These are phyloP conservation scores for Cyberlindnera euphorbiiphila DNA, from an alignment of 805 yeast genomes.

Conservation along the genomic window DNA sequence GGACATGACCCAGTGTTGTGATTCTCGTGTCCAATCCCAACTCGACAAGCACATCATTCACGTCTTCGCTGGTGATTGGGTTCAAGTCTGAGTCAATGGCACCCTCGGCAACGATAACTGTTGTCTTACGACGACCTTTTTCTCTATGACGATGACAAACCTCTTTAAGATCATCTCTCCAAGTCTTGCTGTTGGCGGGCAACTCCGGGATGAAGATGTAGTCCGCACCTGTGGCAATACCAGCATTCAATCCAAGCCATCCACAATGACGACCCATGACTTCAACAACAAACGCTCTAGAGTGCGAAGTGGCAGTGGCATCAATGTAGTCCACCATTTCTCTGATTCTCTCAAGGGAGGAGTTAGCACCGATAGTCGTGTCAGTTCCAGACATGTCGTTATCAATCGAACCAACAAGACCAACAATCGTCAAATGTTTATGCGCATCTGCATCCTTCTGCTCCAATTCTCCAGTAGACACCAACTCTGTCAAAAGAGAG, in stretches of 20 bases:
- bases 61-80: slow-evolving; percentile 77
- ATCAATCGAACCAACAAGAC: slow-evolving; percentile 95
- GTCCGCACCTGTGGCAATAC: slow-evolving; percentile 95
- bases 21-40: slow-evolving; percentile 91
- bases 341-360: slow-evolving; percentile 89
- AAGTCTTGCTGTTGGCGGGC: slow-evolving; percentile 69
- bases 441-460: slow-evolving; percentile 55
- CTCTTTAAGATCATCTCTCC: slow-evolving; percentile 66
- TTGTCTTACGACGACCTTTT: slow-evolving; percentile 89
- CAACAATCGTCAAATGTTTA: slow-evolving; percentile 78
- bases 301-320: slow-evolving; percentile 95
- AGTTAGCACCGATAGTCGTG: slow-evolving; percentile 93
- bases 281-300: slow-evolving; percentile 95
- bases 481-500: slow-evolving; percentile 69
- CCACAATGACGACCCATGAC: slow-evolving; percentile 99
- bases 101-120: slow-evolving; percentile 97
- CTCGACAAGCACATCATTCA: slow-evolving; percentile 75
- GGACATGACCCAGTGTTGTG: slow-evolving; percentile 95
- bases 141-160: slow-evolving; percentile 71
- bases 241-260: slow-evolving; percentile 97
- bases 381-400: slow-evolving; percentile 98
- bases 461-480: slow-evolving; percentile 51
- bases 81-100: slow-evolving; percentile 80
- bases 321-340: slow-evolving; percentile 94
- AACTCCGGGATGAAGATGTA: slow-evolving; percentile 91